Percentiles rank a stretch among this genome's conserved stretches.
Conservation (phyloP, 371 early-diverging fungal species). For the Capniomyces stellatus region DNA sequence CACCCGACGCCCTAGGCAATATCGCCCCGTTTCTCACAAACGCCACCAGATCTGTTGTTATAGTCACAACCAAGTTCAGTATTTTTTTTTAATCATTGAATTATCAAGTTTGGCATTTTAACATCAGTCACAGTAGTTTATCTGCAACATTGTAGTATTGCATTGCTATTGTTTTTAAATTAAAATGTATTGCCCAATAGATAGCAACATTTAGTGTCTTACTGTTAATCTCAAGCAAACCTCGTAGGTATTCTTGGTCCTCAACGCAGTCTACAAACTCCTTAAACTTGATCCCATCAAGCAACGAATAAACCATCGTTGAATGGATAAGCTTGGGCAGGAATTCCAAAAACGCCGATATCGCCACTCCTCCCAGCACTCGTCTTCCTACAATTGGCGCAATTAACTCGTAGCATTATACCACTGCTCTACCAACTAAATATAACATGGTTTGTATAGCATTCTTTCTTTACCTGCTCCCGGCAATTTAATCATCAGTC, state of each 20-base stretch:
- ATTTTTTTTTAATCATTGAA: too few relatives aligned
- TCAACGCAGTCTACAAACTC: constrained; percentile 20
- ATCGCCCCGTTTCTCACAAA: constrained; percentile 31
- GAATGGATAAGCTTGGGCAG: constrained; percentile 15
- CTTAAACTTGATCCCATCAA: constrained; percentile 8
- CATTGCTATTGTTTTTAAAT: too few relatives aligned
- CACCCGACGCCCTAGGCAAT: constrained; percentile 30
- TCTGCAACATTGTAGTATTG: too few relatives aligned
- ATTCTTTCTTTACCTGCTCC: too few relatives aligned
- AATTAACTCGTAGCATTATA: too few relatives aligned
- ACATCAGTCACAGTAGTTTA: too few relatives aligned
- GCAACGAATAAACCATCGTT: constrained; percentile 7
- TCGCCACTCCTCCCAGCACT: constrained; percentile 18
- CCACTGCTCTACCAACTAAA: too few relatives aligned
- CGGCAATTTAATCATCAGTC: constrained; percentile 10
- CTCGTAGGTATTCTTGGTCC: constrained; percentile 24
- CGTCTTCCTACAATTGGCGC: constrained; percentile 24
- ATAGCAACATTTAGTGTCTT: too few relatives aligned
- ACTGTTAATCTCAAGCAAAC: constrained; percentile 4
- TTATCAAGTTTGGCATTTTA: too few relatives aligned
- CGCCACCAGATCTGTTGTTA: constrained; percentile 17
- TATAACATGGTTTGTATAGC: too few relatives aligned
- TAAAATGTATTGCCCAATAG: too few relatives aligned
- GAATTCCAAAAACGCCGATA: constrained; percentile 13
- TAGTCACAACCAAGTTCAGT: too few relatives aligned